phyloP scores from a whole-genome alignment of 768 basidiomycete genomes.

The Gautieria morchelliformis region DNA sequence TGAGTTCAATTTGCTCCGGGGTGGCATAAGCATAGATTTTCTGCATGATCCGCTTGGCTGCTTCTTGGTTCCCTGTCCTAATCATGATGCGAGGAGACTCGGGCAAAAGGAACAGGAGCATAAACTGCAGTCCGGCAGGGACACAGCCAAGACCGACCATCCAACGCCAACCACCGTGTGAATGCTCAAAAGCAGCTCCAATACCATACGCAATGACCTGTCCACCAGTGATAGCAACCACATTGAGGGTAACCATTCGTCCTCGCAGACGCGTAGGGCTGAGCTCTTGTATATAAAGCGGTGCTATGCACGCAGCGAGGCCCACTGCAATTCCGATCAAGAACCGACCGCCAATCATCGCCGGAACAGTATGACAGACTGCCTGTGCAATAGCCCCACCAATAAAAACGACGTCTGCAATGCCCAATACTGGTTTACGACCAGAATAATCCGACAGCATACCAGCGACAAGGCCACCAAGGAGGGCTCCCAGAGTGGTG shows the following conservation, averaged over 20 bases:
- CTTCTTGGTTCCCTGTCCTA: slow-evolving; percentile 38
- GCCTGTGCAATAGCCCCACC: slow-evolving; percentile 66
- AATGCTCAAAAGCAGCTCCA: slow-evolving; percentile 53
- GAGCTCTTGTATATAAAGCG: slow-evolving; percentile 78
- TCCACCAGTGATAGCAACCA: slow-evolving; percentile 72
- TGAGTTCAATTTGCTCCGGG: slow-evolving; percentile 54
- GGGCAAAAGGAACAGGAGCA: slow-evolving; percentile 55
- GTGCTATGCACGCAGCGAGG: slow-evolving; percentile 67
- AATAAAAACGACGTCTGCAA: slow-evolving; percentile 67
- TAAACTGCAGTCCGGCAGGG: slow-evolving; percentile 55
- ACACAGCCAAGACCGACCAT: slow-evolving; percentile 73
- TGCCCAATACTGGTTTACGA: slow-evolving; percentile 49
- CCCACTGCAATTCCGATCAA: slow-evolving; percentile 69
- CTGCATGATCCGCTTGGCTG: slow-evolving; percentile 40
- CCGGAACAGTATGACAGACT: slow-evolving; percentile 57
- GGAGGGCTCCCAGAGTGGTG: slow-evolving; percentile 66
- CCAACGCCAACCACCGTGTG: slow-evolving; percentile 66
- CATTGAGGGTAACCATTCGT: slow-evolving; percentile 73
- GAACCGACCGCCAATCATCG: slow-evolving; percentile 69
- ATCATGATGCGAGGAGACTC: slow-evolving; percentile 72
- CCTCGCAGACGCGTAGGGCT: slow-evolving; percentile 63
- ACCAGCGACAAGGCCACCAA: slow-evolving; percentile 67
- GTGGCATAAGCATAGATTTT: slow-evolving; percentile 64
- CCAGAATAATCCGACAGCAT: slow-evolving; percentile 65
- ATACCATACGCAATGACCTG: slow-evolving; percentile 75